Base-by-base conservation (phyloP, 1,284 basidiomycete species). In the Austroboletus niveus region DNA sequence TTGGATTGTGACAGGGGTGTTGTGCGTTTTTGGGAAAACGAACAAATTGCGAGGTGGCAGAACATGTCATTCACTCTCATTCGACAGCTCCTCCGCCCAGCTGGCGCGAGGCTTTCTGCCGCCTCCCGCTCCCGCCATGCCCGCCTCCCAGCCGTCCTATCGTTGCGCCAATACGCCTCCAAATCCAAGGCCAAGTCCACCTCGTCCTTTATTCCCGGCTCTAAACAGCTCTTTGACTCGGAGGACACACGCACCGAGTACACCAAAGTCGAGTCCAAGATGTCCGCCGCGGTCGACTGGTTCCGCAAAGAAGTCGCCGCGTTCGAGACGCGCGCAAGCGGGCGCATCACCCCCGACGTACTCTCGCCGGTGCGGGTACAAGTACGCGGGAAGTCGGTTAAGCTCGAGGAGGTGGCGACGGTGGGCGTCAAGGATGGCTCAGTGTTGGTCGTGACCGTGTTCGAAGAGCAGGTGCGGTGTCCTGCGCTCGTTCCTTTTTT, bases 381-480 rank as follows among this genome's bases (percentile, higher is more conserved):
- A 51, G 58, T 81, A 7, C 66, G 66, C 24, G 69, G 71, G 20
- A 69, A 73, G 17, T 57, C 52, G 1, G 65, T 75, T 44, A 73
- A 69, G 40, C 66, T 92, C 36, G 83, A 88, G 40, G 85, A 89
- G 49, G 64, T 91, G 17, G 85, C 89, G 1, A 89, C 87, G 0
- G 79, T 92, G 32, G 89, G 89, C 11, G 82, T 92, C 42, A 75
- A 84, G 53, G 87, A 92, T 49, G 89, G 89, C 1, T 80, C 84
- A 10, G 77, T 78, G 48, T 67, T 92, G 51, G 58, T 91, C 22
- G 74, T 92, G 12, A 89, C 87, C 2, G 74, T 87, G 31, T 91
- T 89, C 58, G 85, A 90, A 48, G 85, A 89, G 65, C 72, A 79
- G 66, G 86, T 88, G 64, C 72, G 81, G 73, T 9, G 8, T 42